Evolutionary conservation across 2,329 filamentous ascomycete genomes (phyloP), one percentile per base, ranked within the genome.

Genomic region (Beauveria asiatica): DNA sequence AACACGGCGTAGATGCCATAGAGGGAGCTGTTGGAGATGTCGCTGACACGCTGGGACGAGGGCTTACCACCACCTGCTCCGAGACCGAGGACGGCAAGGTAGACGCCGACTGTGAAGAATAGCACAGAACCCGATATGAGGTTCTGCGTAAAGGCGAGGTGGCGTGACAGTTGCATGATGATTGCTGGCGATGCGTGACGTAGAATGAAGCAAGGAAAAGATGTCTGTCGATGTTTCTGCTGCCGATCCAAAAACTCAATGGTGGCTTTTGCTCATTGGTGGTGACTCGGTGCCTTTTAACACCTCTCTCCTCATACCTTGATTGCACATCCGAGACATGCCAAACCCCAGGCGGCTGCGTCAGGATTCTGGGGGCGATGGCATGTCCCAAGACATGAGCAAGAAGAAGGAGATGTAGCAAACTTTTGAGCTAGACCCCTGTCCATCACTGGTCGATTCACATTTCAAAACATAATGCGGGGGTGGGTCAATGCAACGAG

Each of bases 51-150:
- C 37, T 57, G 53, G 10, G 59, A 64, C n/a, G 49, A 50, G 21
- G 59, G 62, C 48, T 64, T 64, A 21, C 63, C 60, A 11, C 62
- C 63, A 19, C 63, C 63, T 9, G 62, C 62, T n/a, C 62, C 62
- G 21, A 64, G 59, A 8, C 62, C 63, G 46, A 57, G 53, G 16
- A 64, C 41, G 21, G 63, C 63, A n/a, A 62, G 53, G 19, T 62
- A 64, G 41, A 64, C 57, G n/a, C 63, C 59, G 23, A 59, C 57
- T n/a, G 53, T 48, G 37, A 58, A 63, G 62, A 63, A 61, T 42
- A 63, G 62, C 5, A 61, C 49, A 42, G 51, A 30, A 23, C 52
- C 60, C 11, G 41, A 44, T 46, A 60, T 62, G 42, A 60, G 51
- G 59, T 60, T 60, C 44, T 60, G 59, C 6, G 23, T 60, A 30